These are phyloP conservation scores for Phytophthora pini DNA, from an alignment of 352 stramenopile species.

Conservation along the genomic window DNA sequence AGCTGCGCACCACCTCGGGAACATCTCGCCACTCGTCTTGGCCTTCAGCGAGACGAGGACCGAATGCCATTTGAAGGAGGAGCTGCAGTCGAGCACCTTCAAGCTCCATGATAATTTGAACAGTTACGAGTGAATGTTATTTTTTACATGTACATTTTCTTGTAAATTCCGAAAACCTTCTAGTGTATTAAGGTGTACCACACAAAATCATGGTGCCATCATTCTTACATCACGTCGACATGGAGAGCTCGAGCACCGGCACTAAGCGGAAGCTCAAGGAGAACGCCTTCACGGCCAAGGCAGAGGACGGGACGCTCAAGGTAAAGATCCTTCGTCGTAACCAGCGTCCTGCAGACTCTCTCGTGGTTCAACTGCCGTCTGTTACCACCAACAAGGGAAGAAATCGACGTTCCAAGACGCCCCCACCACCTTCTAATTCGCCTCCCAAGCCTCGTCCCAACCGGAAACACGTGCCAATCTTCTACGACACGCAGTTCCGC, in stretches of 20 bases:
- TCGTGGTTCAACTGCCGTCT: not conserved
- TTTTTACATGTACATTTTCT: too few species aligned
- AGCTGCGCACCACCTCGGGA: constrained; percentile 55
- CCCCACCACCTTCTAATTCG: constrained; percentile 34
- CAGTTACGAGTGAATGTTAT: too few species aligned
- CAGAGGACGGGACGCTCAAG: constrained; percentile 74
- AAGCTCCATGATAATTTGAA: constrained; percentile 6
- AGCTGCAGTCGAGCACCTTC: not conserved
- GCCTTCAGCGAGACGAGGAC: constrained; percentile 29
- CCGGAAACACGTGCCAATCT: constrained; percentile 84
- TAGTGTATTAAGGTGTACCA: not conserved
- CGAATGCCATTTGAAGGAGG: constrained; percentile 9
- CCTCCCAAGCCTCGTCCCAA: constrained; percentile 82
- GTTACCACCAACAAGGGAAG: constrained; percentile 7
- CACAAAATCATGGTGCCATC: constrained; percentile 5
- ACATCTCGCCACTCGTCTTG: constrained; percentile 56
- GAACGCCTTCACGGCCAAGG: constrained; percentile 77
- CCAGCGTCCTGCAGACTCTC: constrained; percentile 10
- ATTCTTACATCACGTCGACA: constrained; percentile 18
- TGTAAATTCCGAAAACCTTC: too few species aligned
- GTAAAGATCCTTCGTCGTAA: constrained; percentile 84
- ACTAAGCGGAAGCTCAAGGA: constrained; percentile 81
- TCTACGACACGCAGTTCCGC: constrained; percentile 66
- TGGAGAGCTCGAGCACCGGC: constrained; percentile 30
- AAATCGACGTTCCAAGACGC: constrained; percentile 13